Base-by-base conservation (phyloP, 306 rosid species). In the Vigna unguiculata region DNA sequence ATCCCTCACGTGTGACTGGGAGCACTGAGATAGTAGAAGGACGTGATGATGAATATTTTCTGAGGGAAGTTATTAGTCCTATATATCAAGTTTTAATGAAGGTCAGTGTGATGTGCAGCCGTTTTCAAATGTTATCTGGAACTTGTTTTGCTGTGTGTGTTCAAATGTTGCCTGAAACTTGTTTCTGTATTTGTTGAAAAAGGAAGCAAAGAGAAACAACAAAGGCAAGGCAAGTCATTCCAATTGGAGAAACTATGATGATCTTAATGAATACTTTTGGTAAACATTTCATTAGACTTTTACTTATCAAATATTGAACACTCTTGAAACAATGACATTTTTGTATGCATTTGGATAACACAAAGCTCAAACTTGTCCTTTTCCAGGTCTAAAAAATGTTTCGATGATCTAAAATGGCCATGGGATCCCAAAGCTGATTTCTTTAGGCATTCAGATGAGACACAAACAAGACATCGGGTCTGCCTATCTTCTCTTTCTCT, bases 221-320 rank as follows among this genome's bases (percentile, higher is more conserved):
- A 82, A 79, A 75, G 99, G 99, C 79, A 91, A 82, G 87, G 97
- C 85, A 38, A 96, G 99, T 79, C 99, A 96, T 84, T 72, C 99
- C 84, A 86, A 80, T 32, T 96, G 99, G 99, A 91, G 99, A 93
- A 96, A 96, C 73, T 96, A 96, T 76, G 99, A 96, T 85, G 99
- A 96, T 80, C 87, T 96, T 67, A 96, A 96, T 55, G 99, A 96
- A 80, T 96, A 96, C 83, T 96, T 96, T 74, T 96, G 99, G 99
- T 96, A 75, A 80, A 55, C 51, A 47, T 32, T 77, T 66, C 60
- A 72, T 41, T 49, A 40, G 62, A 46, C 38, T 76, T 57, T 14
- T 55, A 78, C n/a, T 71, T 38, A 21, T 49, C 13, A 16, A 79
- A 52, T 46, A 36, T 41, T 68, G 47, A 55, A 40, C 83, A 46